Evolutionary conservation across 1,284 basidiomycete species (phyloP), one percentile per base, ranked within the genome.

Genomic region (Rhodotorula sp.): DNA sequence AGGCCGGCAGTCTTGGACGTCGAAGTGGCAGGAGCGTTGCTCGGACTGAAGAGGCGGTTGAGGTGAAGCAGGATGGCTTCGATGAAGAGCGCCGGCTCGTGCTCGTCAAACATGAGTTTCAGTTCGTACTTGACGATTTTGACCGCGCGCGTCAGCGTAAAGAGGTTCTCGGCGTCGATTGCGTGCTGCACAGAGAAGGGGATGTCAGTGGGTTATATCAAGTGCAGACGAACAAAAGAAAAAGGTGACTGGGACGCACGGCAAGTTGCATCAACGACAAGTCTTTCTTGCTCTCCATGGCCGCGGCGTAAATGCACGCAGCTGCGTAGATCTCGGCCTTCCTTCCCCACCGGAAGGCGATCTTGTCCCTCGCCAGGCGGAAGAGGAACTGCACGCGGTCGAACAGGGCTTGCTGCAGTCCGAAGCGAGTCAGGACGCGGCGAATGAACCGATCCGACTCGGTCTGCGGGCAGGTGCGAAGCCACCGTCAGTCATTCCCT

Each of bases 1-100:
- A 74, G 78, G 18, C 29, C 29, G 20, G 59, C 18, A 12, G 63
- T 15, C 46, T 57, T 77, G 51, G 79, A 72, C 74, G 80, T 80
- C 79, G 81, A 34, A 3, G 57, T 23, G 7, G 31, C 23, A 8
- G 60, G 46, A 2, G 47, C 14, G 72, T 70, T 82, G 74, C 47
- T 29, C 47, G 58, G 43, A 56, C 71, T 29, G 64, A 83, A 63
- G 60, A 84, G 70, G 15, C 84, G 80, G 21, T 84, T 80, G 39
- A 88, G 81, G 58, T 82, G 81, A 62, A 87, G 78, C 66, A 85
- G 80, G 48, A 86, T 82, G 21, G 85, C 81, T 39, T 85, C 83
- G 57, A 85, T 79, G 58, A 90, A 83, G 67, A 85, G 82, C 39
- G 83, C 83, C 76, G 89, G 87, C 49, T 75, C 74, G 56, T 52